Percentiles rank a stretch among this genome's conserved stretches.
Conservation (phyloP, 768 basidiomycete species). For the Omphalotus guepiniiformis region DNA sequence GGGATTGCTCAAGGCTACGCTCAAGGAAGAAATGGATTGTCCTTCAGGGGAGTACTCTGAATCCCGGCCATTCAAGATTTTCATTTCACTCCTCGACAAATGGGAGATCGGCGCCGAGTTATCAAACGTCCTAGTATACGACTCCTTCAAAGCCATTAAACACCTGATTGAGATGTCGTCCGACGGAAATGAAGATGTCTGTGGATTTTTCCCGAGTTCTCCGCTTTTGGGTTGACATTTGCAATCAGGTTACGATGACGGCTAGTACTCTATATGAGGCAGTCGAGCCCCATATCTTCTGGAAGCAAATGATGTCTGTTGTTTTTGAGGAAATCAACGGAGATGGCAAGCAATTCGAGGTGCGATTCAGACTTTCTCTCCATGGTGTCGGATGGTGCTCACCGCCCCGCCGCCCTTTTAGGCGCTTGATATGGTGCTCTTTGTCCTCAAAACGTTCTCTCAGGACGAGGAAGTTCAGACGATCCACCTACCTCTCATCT, state of each 20-base stretch:
- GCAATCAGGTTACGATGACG: constrained; percentile 73
- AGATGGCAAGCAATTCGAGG: constrained; percentile 43
- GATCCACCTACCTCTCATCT: constrained; percentile 77
- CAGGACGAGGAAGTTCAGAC: constrained; percentile 87
- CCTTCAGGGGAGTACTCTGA: constrained; percentile 71
- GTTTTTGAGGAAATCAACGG: constrained; percentile 53
- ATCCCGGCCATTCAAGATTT: constrained; percentile 91
- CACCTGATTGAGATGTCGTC: constrained; percentile 45
- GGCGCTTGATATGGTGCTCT: constrained; percentile 65
- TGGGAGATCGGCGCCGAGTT: constrained; percentile 90
- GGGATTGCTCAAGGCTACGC: constrained; percentile 62
- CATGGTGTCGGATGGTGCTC: neutral
- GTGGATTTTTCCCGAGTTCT: too few relatives aligned
- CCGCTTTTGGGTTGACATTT: constrained; percentile 1
- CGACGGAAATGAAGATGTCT: constrained; percentile 60
- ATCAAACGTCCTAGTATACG: constrained; percentile 74
- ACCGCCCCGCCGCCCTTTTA: constrained; percentile 22
- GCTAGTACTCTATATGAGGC: constrained; percentile 88
- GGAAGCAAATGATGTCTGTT: constrained; percentile 67
- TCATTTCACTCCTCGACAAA: constrained; percentile 91
- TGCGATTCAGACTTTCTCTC: constrained; percentile 20
- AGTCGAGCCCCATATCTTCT: constrained; percentile 84
- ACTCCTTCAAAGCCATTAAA: constrained; percentile 73
- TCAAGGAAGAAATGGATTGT: constrained; percentile 79
- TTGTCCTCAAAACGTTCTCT: constrained; percentile 70